These are phyloP conservation scores for Rhododendron vialii DNA, from an alignment of 148 eudicot genomes.

Conservation along the genomic window DNA sequence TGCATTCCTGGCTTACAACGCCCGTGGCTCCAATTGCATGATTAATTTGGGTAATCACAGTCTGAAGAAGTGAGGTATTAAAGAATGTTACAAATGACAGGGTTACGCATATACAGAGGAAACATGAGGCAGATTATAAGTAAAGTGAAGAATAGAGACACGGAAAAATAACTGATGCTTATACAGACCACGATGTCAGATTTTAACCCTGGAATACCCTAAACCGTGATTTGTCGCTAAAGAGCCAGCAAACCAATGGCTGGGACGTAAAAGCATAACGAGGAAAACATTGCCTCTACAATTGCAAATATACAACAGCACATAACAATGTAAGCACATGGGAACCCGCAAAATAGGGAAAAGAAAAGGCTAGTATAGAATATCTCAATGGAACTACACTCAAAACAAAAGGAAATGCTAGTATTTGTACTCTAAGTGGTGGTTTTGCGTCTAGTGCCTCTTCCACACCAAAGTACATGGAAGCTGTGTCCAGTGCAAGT, in stretches of 20 bases:
- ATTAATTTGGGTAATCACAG: conserved; percentile 73
- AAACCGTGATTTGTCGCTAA: background rate
- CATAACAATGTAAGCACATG: background rate
- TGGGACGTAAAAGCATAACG: background rate
- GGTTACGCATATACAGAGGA: background rate
- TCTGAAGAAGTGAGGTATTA: conserved; percentile 29
- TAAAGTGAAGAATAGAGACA: background rate
- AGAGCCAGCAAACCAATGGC: background rate
- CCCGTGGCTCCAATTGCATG: conserved; percentile 96
- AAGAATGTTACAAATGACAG: background rate
- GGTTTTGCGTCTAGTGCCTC: background rate
- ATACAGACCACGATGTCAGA: background rate
- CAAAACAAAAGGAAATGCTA: background rate
- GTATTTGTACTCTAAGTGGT: background rate
- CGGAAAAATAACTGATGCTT: background rate
- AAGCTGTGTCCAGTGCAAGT: background rate
- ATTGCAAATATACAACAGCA: background rate
- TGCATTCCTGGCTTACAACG: conserved; percentile 81
- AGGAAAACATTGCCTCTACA: background rate
- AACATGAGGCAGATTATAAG: background rate
- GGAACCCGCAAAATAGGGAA: background rate
- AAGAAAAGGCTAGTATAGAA: background rate
- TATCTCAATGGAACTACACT: background rate
- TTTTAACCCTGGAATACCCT: background rate
- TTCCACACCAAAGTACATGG: background rate